These are phyloP conservation scores for Passalora sequoiae DNA, from an alignment of 2,329 filamentous ascomycete genomes.

Conservation along the genomic window DNA sequence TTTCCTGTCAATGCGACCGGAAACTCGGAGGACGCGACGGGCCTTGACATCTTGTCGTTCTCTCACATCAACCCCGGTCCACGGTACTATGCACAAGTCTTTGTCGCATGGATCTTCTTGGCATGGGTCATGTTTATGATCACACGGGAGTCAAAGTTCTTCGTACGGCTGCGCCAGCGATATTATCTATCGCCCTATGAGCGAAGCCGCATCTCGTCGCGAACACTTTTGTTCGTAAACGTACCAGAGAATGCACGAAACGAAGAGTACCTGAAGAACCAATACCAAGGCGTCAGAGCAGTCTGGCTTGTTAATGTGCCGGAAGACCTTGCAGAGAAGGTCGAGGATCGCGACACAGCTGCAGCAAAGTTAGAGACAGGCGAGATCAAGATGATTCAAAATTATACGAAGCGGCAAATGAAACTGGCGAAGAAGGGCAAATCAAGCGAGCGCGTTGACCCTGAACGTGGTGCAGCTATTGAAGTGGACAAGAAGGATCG, in stretches of 20 bases:
- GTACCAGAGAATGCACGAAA: constrained; percentile 39
- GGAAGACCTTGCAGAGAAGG: constrained; percentile 39
- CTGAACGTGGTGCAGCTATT: constrained; percentile 36
- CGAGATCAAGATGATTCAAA: constrained; percentile 39
- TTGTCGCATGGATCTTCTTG: constrained; percentile 40
- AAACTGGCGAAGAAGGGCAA: constrained; percentile 25
- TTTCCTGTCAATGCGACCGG: constrained; percentile 44
- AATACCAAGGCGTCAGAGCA: constrained; percentile 36
- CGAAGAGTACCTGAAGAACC: constrained; percentile 37
- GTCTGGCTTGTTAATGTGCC: constrained; percentile 45
- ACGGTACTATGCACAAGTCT: constrained; percentile 41
- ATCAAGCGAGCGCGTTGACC: constrained; percentile 1
- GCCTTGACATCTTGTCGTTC: constrained; percentile 30
- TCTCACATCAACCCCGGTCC: constrained; percentile 36
- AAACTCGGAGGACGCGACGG: constrained; percentile 12
- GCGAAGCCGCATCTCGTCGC: constrained; percentile 41
- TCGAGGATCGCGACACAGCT: constrained; percentile 42
- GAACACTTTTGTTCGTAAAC: constrained; percentile 43
- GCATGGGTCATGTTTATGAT: constrained; percentile 42
- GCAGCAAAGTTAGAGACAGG: constrained; percentile 42
- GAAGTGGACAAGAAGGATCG: constrained; percentile 56
- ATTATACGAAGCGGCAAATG: constrained; percentile 27
- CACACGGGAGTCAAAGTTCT: constrained; percentile 42
- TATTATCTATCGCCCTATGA: constrained; percentile 42
- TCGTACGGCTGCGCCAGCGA: constrained; percentile 43